Evolutionary conservation across 441 rosid species (phyloP).

Genomic region (Lepidium campestre): DNA sequence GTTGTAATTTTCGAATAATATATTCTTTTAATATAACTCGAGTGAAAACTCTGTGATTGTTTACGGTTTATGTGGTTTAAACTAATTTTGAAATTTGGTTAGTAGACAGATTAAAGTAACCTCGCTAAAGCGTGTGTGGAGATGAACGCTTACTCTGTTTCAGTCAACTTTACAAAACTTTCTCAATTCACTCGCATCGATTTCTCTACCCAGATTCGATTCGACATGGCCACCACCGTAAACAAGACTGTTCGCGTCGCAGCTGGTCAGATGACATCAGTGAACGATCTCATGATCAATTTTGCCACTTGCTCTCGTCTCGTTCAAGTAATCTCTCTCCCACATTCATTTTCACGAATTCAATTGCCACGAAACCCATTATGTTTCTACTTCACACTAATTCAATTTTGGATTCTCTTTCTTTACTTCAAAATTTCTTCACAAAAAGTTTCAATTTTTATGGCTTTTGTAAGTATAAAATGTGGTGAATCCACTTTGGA

Average conservation of each 20-base stretch:
- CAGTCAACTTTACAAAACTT: background rate
- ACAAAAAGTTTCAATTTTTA: background rate
- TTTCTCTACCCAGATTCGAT: conserved; percentile 11
- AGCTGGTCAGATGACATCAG: conserved; percentile 92
- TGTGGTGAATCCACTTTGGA: background rate
- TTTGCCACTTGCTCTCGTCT: conserved; percentile 88
- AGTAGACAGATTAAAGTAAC: too few species aligned
- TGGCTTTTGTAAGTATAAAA: background rate
- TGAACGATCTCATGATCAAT: conserved; percentile 75
- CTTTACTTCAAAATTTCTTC: background rate
- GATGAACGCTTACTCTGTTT: conserved; percentile 9
- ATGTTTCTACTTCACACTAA: background rate
- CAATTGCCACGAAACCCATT: background rate
- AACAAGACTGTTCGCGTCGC: conserved; percentile 69
- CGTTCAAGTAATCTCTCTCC: conserved; percentile 41
- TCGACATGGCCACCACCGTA: conserved; percentile 38
- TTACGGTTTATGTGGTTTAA: too few species aligned
- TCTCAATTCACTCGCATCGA: background rate
- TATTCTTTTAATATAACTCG: too few species aligned
- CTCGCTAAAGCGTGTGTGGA: too few species aligned
- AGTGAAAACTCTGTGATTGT: too few species aligned
- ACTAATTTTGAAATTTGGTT: too few species aligned
- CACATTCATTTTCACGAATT: background rate
- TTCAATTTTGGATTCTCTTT: background rate
- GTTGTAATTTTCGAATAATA: too few species aligned